These are phyloP conservation scores for Sporothrix pallida DNA, from an alignment of 2,329 filamentous ascomycete species.

Conservation along the genomic window DNA sequence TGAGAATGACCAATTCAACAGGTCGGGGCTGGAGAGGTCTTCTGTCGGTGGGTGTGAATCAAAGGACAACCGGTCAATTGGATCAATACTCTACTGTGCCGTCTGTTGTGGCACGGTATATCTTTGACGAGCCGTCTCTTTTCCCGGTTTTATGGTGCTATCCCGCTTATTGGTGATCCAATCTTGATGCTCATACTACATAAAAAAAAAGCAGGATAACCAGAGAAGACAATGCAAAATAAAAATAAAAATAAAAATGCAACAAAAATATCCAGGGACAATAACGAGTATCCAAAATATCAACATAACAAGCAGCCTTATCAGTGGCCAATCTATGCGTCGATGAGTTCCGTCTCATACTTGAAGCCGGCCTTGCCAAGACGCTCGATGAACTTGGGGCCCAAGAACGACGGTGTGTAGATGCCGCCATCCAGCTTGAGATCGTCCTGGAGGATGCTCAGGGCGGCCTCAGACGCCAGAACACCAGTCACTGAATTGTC, in stretches of 20 bases:
- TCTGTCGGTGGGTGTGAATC: not conserved
- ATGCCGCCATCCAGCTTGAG: conserved; percentile 67
- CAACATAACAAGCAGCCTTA: not conserved
- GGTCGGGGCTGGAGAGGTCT: too few species aligned
- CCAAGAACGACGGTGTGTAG: conserved; percentile 74
- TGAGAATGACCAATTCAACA: too few species aligned
- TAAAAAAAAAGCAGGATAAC: not conserved
- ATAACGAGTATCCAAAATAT: not conserved
- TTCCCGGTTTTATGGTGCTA: not conserved
- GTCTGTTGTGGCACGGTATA: not conserved
- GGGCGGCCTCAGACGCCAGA: conserved; percentile 67
- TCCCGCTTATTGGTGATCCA: not conserved
- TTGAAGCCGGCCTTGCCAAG: conserved; percentile 66
- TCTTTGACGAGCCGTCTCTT: not conserved
- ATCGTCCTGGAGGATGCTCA: conserved; percentile 68
- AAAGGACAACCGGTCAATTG: not conserved
- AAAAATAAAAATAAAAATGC: not conserved
- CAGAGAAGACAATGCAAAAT: not conserved
- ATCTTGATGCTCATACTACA: not conserved
- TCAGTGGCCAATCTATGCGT: conserved; percentile 4
- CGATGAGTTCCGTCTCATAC: conserved; percentile 57
- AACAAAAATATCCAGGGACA: not conserved
- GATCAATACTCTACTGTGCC: not conserved
- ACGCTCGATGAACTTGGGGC: conserved; percentile 69
- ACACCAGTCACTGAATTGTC: conserved; percentile 64